These are phyloP conservation scores for Plasmodium sp. DNA, from an alignment of 169 alveolate genomes.

Conservation along the genomic window DNA sequence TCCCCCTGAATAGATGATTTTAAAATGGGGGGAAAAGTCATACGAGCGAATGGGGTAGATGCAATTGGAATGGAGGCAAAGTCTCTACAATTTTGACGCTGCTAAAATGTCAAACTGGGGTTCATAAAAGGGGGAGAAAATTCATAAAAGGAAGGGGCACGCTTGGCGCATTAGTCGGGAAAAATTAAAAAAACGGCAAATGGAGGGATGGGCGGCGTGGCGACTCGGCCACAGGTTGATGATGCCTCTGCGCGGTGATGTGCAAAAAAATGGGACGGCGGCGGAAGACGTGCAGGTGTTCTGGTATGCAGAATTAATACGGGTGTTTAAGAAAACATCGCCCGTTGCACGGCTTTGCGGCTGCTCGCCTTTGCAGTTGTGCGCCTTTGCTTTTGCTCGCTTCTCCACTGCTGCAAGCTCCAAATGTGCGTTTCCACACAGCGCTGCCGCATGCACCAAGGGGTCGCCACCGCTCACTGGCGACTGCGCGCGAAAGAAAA, in stretches of 20 bases:
- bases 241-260: neutral
- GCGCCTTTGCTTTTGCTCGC: neutral
- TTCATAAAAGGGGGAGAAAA: neutral
- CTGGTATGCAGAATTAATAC: neutral
- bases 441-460: neutral
- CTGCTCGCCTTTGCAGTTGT: neutral
- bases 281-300: neutral
- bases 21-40: neutral
- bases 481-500: neutral
- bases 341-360: neutral
- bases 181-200: neutral
- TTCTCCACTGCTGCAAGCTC: neutral
- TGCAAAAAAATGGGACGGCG: neutral
- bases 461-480: neutral
- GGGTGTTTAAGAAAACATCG: neutral
- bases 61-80: neutral
- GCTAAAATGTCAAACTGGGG: neutral
- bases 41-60: neutral
- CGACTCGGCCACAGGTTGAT: neutral
- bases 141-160: neutral
- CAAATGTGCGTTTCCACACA: neutral
- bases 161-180: neutral
- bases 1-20: neutral
- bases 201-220: neutral
- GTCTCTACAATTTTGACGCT: neutral